These are phyloP conservation scores for Huntiella moniliformis DNA, from an alignment of 2,329 filamentous ascomycete species.

Conservation along the genomic window DNA sequence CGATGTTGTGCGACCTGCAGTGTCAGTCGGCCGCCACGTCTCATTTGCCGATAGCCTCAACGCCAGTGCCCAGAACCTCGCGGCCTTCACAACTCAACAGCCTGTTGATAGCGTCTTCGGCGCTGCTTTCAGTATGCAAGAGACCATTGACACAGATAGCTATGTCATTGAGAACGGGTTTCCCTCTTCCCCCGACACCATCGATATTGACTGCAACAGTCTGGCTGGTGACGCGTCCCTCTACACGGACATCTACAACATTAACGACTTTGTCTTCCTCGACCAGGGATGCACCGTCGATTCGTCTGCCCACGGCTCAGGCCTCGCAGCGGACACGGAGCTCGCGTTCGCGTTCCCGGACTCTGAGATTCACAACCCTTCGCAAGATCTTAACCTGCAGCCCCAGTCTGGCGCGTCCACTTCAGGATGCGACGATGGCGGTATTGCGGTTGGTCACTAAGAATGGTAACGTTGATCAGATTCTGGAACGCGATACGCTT, in stretches of 20 bases:
- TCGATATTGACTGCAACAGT: constrained; percentile 49
- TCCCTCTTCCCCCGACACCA: constrained; percentile 52
- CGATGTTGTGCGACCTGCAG: constrained; percentile 99
- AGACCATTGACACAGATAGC: constrained; percentile 53
- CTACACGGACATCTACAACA: constrained; percentile 30
- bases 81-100: constrained; percentile 34
- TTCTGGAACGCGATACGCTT: constrained; percentile 19
- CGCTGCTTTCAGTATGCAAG: constrained; percentile 49
- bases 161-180: constrained; percentile 59
- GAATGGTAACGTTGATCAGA: constrained; percentile 26
- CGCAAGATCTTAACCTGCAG: constrained; percentile 52
- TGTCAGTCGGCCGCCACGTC: constrained; percentile 71
- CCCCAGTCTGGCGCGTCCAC: constrained; percentile 55
- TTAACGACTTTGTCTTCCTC: constrained; percentile 34
- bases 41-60: constrained; percentile 17
- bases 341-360: constrained; percentile 34
- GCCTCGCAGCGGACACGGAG: constrained; percentile 34
- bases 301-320: constrained; percentile 27
- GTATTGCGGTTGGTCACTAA: constrained; percentile 54
- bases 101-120: constrained; percentile 48
- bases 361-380: constrained; percentile 41
- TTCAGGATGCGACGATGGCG: constrained; percentile 55
- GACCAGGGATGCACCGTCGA: constrained; percentile 28
- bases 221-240: constrained; percentile 39
- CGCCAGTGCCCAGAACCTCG: constrained; percentile 1